Evolutionary conservation across 306 rosid genomes (phyloP), one percentile per base, ranked within the genome.

Genomic region (Begonia peltatifolia): DNA sequence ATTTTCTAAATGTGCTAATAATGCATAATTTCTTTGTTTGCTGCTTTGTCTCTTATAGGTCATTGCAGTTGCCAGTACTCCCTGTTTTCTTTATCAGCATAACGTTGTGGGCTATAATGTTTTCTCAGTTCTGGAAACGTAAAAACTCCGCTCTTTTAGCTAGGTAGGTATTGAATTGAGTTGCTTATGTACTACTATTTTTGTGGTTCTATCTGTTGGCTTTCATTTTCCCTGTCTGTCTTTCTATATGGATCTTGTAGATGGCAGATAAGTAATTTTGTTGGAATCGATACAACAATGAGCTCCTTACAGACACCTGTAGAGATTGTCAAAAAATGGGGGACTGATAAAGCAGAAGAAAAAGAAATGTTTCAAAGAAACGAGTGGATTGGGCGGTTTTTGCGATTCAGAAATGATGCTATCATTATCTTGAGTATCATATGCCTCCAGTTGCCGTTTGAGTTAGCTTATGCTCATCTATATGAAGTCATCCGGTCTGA

Each of bases 81-180:
- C 93, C 99, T 17, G 42, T 71, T 73, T 90, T 90, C 86, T 79
- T 86, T 53, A 13, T 90, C 12, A 44, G 76, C 71, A 79, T 86
- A 64, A 77, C 68, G 23, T 66, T 90, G 38, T 90, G 99, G 99
- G 99, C 96, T 41, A 59, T 83, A 60, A 80, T 79, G 79, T 90
- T 86, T 71, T 77, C 79, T 73, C 99, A 90, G 72, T 90, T 90
- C 76, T 90, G 99, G 99, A 86, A 76, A 68, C 92, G 99, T 38
- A 90, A 86, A 77, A 90, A 90, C 55, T 50, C 80, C 38, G 99
- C 94, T 47, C 94, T 86, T 67, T 67, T 86, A 66, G 86, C 94
- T 60, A 86, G 96, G 99, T 86, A 79, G 23, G 14, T 49, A 48
- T 18, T 12, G 44, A 23, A 5, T 14, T 15, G 9, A 41, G 17